A percentile compares a stretch with the other conserved stretches of the same genome.
Conservation (phyloP, 768 basidiomycete genomes). For the Amyloporia xantha region DNA sequence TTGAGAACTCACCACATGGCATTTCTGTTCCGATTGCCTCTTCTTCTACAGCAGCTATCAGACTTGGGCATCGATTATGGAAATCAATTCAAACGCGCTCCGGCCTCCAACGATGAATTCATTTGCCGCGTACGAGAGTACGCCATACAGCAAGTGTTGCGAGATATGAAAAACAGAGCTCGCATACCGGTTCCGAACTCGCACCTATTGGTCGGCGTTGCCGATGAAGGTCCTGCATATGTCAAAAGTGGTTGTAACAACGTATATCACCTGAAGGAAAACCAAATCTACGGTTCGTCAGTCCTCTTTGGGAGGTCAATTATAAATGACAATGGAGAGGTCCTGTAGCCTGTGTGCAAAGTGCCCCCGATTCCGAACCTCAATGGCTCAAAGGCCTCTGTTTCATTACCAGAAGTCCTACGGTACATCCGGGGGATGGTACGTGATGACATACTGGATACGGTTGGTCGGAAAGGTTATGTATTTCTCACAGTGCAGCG, state of each 20-base stretch:
- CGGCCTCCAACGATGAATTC: constrained; percentile 49
- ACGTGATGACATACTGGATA: constrained; percentile 6
- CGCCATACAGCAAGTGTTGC: constrained; percentile 56
- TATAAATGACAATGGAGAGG: neutral
- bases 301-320: neutral
- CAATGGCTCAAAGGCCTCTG: constrained; percentile 47
- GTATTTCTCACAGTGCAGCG: constrained; percentile 46
- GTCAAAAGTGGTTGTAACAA: constrained; percentile 39
- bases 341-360: constrained; percentile 50
- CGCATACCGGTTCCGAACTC: constrained; percentile 65
- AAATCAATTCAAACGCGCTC: constrained; percentile 7
- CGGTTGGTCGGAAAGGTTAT: neutral
- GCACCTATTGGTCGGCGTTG: constrained; percentile 70
- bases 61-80: constrained; percentile 16
- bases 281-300: constrained; percentile 59
- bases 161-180: constrained; percentile 71
- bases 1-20: constrained; percentile 44
- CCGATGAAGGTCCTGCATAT: constrained; percentile 76
- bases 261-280: constrained; percentile 46
- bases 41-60: constrained; percentile 42
- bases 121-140: constrained; percentile 50
- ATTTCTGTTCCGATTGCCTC: constrained; percentile 39
- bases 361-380: constrained; percentile 41
- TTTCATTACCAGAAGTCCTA: constrained; percentile 62
- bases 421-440: constrained; percentile 75